Percentiles rank a stretch among this genome's conserved stretches.
phyloP scores from a whole-genome alignment of 805 yeast genomes.

The Danielia oregonensis region DNA sequence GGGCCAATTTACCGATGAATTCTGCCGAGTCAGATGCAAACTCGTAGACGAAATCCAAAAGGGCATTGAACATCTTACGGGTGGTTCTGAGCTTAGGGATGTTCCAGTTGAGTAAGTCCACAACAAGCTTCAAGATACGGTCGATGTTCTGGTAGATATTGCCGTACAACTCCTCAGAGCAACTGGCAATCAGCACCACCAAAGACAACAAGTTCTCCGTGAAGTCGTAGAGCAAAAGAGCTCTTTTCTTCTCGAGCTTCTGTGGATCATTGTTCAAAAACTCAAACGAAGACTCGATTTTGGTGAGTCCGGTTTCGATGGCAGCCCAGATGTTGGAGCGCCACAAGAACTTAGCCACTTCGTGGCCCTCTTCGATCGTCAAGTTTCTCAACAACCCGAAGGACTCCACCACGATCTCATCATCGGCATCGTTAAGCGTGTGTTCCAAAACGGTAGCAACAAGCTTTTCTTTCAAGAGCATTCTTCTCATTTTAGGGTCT shows the following conservation, averaged over 20 bases:
- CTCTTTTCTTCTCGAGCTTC: constrained; percentile 17
- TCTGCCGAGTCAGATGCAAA: constrained; percentile 56
- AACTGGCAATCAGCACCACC: constrained; percentile 60
- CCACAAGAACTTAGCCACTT: constrained; percentile 70
- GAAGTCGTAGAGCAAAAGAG: constrained; percentile 54
- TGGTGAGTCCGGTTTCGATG: constrained; percentile 49
- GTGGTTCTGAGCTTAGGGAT: constrained; percentile 37
- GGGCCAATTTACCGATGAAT: constrained; percentile 38
- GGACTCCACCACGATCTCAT: constrained; percentile 76
- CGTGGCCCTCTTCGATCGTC: constrained; percentile 84
- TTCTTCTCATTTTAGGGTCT: constrained; percentile 57
- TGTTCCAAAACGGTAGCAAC: constrained; percentile 61
- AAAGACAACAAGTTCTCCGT: constrained; percentile 72
- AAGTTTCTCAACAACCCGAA: constrained; percentile 79
- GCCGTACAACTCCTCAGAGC: constrained; percentile 49
- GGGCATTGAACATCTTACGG: constrained; percentile 44
- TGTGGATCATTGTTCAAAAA: constrained; percentile 28
- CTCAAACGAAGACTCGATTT: constrained; percentile 47
- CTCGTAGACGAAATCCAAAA: constrained; percentile 57
- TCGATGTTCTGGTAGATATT: constrained; percentile 45
- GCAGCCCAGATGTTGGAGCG: constrained; percentile 72
- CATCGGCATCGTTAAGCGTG: constrained; percentile 59
- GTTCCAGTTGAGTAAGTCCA: constrained; percentile 34
- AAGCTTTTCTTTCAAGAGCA: constrained; percentile 68
- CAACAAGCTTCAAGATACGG: constrained; percentile 35